phyloP scores from a whole-genome alignment of 805 yeast genomes.

The Metschnikowia amazonensis region DNA sequence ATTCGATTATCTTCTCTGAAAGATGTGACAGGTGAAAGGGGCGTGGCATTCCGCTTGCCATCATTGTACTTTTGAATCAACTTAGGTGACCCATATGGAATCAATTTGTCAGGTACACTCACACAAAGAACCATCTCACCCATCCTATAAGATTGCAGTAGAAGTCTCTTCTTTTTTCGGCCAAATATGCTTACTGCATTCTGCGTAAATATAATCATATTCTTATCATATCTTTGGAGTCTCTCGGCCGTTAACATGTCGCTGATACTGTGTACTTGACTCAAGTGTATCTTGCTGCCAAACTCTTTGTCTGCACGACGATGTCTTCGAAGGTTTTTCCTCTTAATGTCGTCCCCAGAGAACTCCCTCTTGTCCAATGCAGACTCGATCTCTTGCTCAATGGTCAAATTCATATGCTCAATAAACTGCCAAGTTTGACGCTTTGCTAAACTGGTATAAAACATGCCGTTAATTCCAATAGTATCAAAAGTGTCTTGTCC shows the following conservation, averaged over 20 bases:
- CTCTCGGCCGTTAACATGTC: constrained; percentile 26
- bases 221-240: background rate
- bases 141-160: constrained; percentile 30
- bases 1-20: constrained; percentile 20
- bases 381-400: constrained; percentile 37
- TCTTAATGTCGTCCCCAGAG: constrained; percentile 28
- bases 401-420: constrained; percentile 24
- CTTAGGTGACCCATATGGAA: constrained; percentile 37
- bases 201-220: constrained; percentile 14
- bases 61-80: constrained; percentile 36
- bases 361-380: constrained; percentile 26
- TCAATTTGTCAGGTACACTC: constrained; percentile 30
- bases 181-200: constrained; percentile 25
- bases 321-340: constrained; percentile 26
- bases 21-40: constrained; percentile 7
- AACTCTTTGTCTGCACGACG: constrained; percentile 1
- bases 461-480: constrained; percentile 35
- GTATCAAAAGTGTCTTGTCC: constrained; percentile 25
- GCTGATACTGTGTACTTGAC: constrained; percentile 15
- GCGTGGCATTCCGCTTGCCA: constrained; percentile 12
- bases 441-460: constrained; percentile 24
- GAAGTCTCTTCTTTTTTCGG: constrained; percentile 35
- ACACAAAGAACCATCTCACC: constrained; percentile 35
- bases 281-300: constrained; percentile 6
- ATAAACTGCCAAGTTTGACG: constrained; percentile 33